Evolutionary conservation across 331 rosid genomes (phyloP).

Genomic region (Acacia pycnantha): DNA sequence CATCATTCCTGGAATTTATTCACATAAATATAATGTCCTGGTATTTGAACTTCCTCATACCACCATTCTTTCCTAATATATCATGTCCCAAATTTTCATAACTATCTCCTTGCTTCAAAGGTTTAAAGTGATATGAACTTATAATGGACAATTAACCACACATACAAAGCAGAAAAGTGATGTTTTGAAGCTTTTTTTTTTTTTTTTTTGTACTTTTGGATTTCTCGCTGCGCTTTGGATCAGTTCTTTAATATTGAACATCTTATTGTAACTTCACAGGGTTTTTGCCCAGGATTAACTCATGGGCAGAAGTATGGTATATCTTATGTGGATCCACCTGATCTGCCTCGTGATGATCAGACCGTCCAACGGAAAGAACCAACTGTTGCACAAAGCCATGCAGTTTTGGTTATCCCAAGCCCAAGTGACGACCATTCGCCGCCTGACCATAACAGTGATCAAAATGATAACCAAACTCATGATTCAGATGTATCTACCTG

Average conservation of each 20-base stretch:
- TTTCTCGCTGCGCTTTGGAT: neutral
- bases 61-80: neutral
- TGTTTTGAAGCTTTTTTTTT: neutral
- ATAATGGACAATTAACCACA: neutral
- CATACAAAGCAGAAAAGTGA: neutral
- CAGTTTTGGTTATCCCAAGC: slow-evolving; percentile 40
- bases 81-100: neutral
- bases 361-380: slow-evolving; percentile 43
- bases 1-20: neutral
- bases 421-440: slow-evolving; percentile 41
- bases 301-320: slow-evolving; percentile 80
- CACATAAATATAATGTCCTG: neutral
- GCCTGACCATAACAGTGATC: slow-evolving; percentile 29
- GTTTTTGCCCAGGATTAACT: slow-evolving; percentile 79
- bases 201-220: neutral
- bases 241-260: neutral
- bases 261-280: slow-evolving; percentile 51
- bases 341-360: slow-evolving; percentile 36
- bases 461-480: slow-evolving; percentile 34
- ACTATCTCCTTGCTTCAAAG: slow-evolving; percentile 13
- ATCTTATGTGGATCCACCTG: slow-evolving; percentile 41
- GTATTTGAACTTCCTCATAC: neutral
- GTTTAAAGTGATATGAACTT: neutral
- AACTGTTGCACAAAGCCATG: slow-evolving; percentile 45
- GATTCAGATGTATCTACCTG: slow-evolving; percentile 28